Conservation (phyloP, 1,139 yeast genomes). For the Candida frijolesensis region DNA sequence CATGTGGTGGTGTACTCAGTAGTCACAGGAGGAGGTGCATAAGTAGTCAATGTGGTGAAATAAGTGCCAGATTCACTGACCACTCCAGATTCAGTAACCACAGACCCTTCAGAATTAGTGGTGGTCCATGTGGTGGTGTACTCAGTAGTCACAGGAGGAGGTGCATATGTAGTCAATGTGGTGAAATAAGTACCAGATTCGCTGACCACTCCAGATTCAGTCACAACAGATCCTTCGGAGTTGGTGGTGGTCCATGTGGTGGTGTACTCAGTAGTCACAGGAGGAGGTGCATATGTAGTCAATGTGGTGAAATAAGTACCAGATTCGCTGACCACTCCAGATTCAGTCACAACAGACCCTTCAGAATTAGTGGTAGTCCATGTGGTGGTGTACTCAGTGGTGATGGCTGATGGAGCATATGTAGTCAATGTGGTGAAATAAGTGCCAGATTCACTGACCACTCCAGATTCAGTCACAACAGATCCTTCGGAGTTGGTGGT, state of each 20-base stretch:
- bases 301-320: not conserved
- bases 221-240: not conserved
- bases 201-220: constrained; percentile 9
- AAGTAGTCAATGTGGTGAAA: not conserved
- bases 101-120: constrained; percentile 18
- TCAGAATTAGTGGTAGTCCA: constrained; percentile 5
- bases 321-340: constrained; percentile 7
- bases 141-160: not conserved
- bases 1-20: constrained; percentile 15
- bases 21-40: constrained; percentile 5
- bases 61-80: not conserved
- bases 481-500: constrained; percentile 5
- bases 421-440: not conserved
- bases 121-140: constrained; percentile 12
- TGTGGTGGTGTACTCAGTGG: constrained; percentile 7
- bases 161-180: not conserved
- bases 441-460: constrained; percentile 1
- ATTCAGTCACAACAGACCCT: constrained; percentile 5
- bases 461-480: constrained; percentile 9
- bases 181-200: not conserved
- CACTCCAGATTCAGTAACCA: constrained; percentile 13
- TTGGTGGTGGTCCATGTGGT: constrained; percentile 9
- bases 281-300: not conserved
- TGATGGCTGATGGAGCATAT: constrained; percentile 5
- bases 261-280: constrained; percentile 4